Evolutionary conservation across 202 grass and related monocot species (phyloP).

Genomic region (Digitaria exilis): DNA sequence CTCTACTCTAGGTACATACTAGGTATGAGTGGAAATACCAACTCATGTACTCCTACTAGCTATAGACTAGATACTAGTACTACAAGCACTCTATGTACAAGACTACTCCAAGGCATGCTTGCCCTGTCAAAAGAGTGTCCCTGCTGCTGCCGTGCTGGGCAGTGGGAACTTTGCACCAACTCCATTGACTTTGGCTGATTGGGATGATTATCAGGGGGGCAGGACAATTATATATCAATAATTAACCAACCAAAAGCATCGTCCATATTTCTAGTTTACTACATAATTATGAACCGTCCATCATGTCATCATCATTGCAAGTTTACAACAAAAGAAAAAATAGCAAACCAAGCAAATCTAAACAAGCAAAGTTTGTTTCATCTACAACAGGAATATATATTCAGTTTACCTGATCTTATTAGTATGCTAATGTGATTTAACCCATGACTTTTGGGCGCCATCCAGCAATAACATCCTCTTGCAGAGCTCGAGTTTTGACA

Average conservation of each 20-base stretch:
- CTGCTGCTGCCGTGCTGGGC: too few relatives aligned
- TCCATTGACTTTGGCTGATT: too few relatives aligned
- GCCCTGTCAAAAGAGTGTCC: too few relatives aligned
- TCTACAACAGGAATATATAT: conserved; percentile 25
- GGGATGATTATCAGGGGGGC: too few relatives aligned
- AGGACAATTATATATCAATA: too few relatives aligned
- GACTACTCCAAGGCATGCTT: too few relatives aligned
- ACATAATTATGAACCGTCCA: background rate
- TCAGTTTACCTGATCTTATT: conserved; percentile 22
- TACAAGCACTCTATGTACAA: too few relatives aligned
- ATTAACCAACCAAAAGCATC: background rate
- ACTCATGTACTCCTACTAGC: too few relatives aligned
- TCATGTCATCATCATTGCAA: background rate
- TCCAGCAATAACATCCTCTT: conserved; percentile 90
- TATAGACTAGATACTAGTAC: too few relatives aligned
- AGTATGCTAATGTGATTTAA: conserved; percentile 51
- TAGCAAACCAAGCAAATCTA: conserved; percentile 14
- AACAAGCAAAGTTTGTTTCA: background rate
- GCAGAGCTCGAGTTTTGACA: conserved; percentile 71
- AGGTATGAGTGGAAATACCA: too few relatives aligned
- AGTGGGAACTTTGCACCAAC: too few relatives aligned
- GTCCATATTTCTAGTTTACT: conserved; percentile 20
- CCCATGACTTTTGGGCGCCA: conserved; percentile 88
- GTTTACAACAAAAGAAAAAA: background rate
- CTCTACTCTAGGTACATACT: too few relatives aligned